Base-by-base conservation (phyloP, 768 basidiomycete genomes). In the Amanita pseudoporphyria region DNA sequence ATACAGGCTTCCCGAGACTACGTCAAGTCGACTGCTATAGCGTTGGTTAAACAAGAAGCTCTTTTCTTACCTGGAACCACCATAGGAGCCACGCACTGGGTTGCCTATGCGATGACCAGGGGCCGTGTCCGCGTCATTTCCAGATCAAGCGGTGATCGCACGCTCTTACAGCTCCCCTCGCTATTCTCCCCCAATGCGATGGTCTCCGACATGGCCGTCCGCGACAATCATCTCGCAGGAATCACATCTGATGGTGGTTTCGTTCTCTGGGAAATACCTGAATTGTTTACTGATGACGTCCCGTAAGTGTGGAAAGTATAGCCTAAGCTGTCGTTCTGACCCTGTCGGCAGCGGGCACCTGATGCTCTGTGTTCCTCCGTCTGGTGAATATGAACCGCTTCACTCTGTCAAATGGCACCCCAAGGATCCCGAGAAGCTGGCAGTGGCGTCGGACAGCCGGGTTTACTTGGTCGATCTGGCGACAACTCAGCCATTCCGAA, bases 361-460 rank as follows among this genome's bases (percentile, higher is more conserved):
- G 39, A 64, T 87, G 52, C 71, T 88, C 12, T 89, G 85, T 56
- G 75, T 88, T 21, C 71, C 75, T 30, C 85, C 88, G 9, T 71
- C 82, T 7, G 67, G 62, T 36, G 69, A 69, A 26, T 73, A 75
- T 47, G 79, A 84, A 41, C 78, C 80, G 21, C 71, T 91, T 26
- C 85, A 84, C 54, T 78, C 85, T 10, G 88, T 91, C 51, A 90
- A 90, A 62, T 91, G 89, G 89, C 86, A 92, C 57, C 85, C 88
- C 10, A 87, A 84, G 62, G 81, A 90, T 50, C 73, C 78, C 2
- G 83, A 88, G 60, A 82, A 78, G 9, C 71, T 91, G 38, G 89
- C 88, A 3, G 82, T 91, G n/a, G 88, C 88, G 16, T 87, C 86
- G 0, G 82, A 84, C 55, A 78, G 73, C 49, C 81, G 78, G 56